Base-by-base conservation (phyloP, 805 yeast genomes). In the Wickerhamomyces bovis region DNA sequence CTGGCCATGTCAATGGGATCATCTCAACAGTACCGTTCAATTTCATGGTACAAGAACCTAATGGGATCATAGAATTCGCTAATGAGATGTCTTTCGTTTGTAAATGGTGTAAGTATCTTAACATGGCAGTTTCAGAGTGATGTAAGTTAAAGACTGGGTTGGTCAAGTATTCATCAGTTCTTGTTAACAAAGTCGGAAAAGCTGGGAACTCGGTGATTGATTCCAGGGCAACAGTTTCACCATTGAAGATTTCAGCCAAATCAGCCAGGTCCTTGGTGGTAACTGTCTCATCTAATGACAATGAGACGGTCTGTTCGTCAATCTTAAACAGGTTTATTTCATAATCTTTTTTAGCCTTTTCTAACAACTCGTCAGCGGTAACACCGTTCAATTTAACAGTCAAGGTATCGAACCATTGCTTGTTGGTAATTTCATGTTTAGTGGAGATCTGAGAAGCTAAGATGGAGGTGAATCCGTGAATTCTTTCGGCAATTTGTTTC, bases 1-100 rank as follows among this genome's bases (percentile, higher is more conserved):
- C 96, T 20, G 97, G 97, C 85, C 96, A 89, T 4, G 97, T 83
- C 45, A 94, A 75, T 41, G 98, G 94, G 52, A 80, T 77, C 98
- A 94, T 94, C 63, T 89, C 92, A 9, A 89, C 95, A 2, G 98
- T 92, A 45, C 96, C 85, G 63, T 94, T 94, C 61, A 94, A 76
- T 67, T 94, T 94, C 99, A 94, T 94, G 18, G 99, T 94, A 73
- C 99, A 94, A 8, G 97, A 88, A 22, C 99, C 99, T 52, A 94
- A 76, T 20, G 99, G 95, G 52, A 94, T 94, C 99, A 94, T 94
- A 6, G 97, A 86, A 61, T 89, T 85, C 11, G 98, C 97, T 49
- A 94, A 74, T 0, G 98, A 92, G 50, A 94, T 72, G 70, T 94
- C 99, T 68, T 86, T 89, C 49, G 78, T 67, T 69, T 94, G 98